phyloP scores from a whole-genome alignment of 1,284 basidiomycete genomes.

The Leucocoprinus gongylophorus region DNA sequence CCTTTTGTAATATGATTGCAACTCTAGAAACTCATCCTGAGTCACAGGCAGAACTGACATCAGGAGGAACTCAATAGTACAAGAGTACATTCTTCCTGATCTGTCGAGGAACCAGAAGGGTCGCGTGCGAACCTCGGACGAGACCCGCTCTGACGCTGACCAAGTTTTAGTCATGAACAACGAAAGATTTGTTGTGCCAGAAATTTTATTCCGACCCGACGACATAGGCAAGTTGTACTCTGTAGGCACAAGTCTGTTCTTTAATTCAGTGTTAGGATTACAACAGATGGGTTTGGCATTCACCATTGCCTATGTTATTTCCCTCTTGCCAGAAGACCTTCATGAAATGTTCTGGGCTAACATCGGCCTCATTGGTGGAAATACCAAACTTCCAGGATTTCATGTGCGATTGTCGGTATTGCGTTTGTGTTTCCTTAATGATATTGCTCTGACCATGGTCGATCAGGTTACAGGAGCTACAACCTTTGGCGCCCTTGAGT shows the following conservation, averaged over 20 bases:
- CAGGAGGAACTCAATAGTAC: constrained; percentile 62
- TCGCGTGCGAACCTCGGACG: constrained; percentile 51
- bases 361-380: constrained; percentile 85
- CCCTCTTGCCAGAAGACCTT: constrained; percentile 64
- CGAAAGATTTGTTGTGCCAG: constrained; percentile 86
- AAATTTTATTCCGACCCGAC: constrained; percentile 82
- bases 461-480: constrained; percentile 57
- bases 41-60: constrained; percentile 35
- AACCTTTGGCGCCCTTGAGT: constrained; percentile 71
- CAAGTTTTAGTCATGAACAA: constrained; percentile 85
- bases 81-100: constrained; percentile 88
- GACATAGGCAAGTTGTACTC: constrained; percentile 64
- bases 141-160: constrained; percentile 51
- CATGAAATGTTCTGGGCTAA: constrained; percentile 93
- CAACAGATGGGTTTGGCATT: constrained; percentile 74
- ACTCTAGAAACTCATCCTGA: constrained; percentile 7
- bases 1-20: constrained; percentile 1
- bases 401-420: constrained; percentile 61
- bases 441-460: constrained; percentile 8
- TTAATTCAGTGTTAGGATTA: constrained; percentile 48
- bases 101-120: constrained; percentile 68
- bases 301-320: constrained; percentile 71
- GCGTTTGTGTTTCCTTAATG: not conserved
- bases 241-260: not conserved
- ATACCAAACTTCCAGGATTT: constrained; percentile 70